Percentiles rank a stretch among this genome's conserved stretches.
phyloP scores from a whole-genome alignment of 2,329 filamentous ascomycete genomes.

The Colletotrichum australisinense region DNA sequence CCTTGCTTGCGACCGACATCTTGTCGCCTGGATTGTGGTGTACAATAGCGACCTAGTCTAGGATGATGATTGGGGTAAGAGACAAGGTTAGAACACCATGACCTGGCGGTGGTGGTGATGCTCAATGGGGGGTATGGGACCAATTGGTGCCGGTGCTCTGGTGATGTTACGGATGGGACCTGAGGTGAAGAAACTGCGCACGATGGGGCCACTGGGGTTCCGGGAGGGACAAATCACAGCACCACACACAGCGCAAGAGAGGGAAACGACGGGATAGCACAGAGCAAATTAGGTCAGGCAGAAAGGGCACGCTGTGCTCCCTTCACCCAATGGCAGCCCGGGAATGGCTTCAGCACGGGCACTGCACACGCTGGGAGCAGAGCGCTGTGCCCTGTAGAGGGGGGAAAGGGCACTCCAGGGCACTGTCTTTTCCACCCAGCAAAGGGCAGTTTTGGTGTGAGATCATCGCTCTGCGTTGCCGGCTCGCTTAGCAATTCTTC shows the following conservation, averaged over 20 bases:
- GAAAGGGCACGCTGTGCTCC: constrained; percentile 18
- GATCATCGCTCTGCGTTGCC: constrained; percentile 17
- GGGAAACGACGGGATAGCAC: constrained; percentile 20
- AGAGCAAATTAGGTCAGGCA: constrained; percentile 33
- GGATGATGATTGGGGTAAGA: constrained; percentile 37
- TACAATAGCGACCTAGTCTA: constrained; percentile 40
- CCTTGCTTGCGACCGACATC: constrained; percentile 40
- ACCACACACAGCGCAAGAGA: neutral
- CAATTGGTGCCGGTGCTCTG: constrained; percentile 33
- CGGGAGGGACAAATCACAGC: constrained; percentile 31
- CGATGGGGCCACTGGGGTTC: constrained; percentile 33
- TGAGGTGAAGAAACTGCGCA: constrained; percentile 38
- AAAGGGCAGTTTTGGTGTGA: constrained; percentile 4
- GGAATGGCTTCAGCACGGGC: constrained; percentile 1
- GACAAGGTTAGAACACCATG: constrained; percentile 39
- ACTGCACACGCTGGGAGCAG: neutral
- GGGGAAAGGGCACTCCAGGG: neutral
- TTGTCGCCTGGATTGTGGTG: constrained; percentile 40
- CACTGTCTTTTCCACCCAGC: neutral
- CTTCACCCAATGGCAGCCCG: constrained; percentile 17
- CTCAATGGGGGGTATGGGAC: constrained; percentile 33
- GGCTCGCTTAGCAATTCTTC: constrained; percentile 34
- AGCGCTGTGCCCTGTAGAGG: neutral
- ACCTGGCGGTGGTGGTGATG: constrained; percentile 35
- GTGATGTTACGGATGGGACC: constrained; percentile 32